Evolutionary conservation across 768 basidiomycete genomes (phyloP), one percentile per base, ranked within the genome.

Genomic region (Harrya chromipes): DNA sequence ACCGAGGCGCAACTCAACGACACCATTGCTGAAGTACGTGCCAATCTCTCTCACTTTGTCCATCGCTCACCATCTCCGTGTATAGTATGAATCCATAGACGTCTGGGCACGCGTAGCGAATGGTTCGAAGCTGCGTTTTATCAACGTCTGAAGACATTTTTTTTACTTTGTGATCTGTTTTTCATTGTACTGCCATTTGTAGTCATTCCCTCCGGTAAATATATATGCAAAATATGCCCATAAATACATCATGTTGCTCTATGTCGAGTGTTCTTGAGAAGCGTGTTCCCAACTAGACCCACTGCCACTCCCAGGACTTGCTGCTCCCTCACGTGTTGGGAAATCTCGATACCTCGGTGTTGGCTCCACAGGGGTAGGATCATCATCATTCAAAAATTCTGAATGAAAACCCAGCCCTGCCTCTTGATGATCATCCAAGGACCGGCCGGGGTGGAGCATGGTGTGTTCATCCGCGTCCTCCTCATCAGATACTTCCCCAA

Each of bases 1-100:
- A 97, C 92, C 13, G 95, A 99, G 65, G 83, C 79, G 2, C 88
- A 93, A 68, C 77, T 99, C 13, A 90, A 87, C 75, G 85, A 90
- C 53, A 90, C 91, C 1, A 86, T 97, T 43, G 60, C 75, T 16
- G 77, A 87, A 75, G 94, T 94, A 62, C 66, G 83, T 64, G 4
- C 13, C 44, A 17, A 21, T 14, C 1, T 46, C 37, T 44, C 51
- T 13, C 20, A 19, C 53, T 46, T 46, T 43, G 24, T 14, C 17
- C 26, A 12, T 26, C 4, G 17, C 44, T 55, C 21, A 61, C 42
- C 46, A 52, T 60, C 47, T 43, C 31, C 38, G 24, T 55, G 12
- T 53, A 7, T 61, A 97, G 94, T 97, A 97, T 66, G 94, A 97
- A 67, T 78, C 84, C 40, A 74, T 94, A 55, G 82, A 87, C 47